These are phyloP conservation scores for peach (Prunus persica) DNA, from an alignment of 306 rosid species.

Conservation along the genomic window DNA sequence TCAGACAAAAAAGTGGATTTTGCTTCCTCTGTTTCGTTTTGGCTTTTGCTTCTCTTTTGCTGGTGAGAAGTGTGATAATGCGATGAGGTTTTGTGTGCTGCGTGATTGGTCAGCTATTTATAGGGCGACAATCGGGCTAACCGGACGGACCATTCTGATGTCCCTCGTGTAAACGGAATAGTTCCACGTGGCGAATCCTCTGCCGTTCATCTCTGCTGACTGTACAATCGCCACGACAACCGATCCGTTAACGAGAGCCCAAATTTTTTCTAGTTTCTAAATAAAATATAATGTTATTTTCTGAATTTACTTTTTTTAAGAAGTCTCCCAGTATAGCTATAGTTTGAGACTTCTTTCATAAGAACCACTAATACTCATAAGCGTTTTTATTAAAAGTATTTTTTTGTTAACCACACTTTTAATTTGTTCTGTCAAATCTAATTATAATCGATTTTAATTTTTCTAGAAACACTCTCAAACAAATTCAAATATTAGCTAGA, in stretches of 20 bases:
- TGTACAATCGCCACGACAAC: constrained; percentile 21
- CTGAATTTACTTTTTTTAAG: no score
- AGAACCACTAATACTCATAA: no score
- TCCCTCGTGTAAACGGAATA: not conserved
- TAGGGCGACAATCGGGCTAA: constrained; percentile 1
- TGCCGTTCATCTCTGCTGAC: constrained; percentile 21
- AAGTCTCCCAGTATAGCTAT: no score
- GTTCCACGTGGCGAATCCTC: constrained; percentile 41
- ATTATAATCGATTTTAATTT: no score
- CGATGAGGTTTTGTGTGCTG: not conserved
- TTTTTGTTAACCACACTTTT: no score
- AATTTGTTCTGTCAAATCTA: no score
- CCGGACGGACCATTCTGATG: not conserved
- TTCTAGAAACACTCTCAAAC: no score
- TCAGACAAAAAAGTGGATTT: not conserved
- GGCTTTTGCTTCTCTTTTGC: not conserved
- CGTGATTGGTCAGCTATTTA: constrained; percentile 5
- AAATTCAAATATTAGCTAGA: no score
- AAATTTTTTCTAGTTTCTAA: not conserved
- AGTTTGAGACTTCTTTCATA: no score
- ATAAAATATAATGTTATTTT: no score
- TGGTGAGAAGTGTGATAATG: not conserved
- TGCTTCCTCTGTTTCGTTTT: not conserved
- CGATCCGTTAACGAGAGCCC: not conserved
- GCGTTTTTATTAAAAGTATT: no score